Evolutionary conservation across 768 basidiomycete genomes (phyloP), one percentile per base, ranked within the genome.

Genomic region (Tubosaeta brunneosetosa): DNA sequence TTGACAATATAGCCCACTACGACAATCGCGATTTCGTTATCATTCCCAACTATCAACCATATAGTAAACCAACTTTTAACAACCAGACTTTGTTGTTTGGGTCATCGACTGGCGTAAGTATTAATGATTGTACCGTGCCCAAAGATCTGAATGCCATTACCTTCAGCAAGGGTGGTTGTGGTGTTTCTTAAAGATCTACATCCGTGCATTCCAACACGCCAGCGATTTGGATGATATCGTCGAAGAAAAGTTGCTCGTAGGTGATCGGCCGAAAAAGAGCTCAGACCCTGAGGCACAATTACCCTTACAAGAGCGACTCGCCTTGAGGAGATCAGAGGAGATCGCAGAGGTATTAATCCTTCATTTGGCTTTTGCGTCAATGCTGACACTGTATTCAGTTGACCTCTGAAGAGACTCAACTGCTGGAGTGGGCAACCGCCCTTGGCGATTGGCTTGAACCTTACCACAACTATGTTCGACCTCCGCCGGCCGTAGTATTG

Each of bases 1-100:
- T 48, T 26, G 22, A 17, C 36, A 17, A 59, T 55, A n/a, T 61
- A 88, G 85, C 75, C 51, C 88, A 93, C 57, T 77, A 85, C 50
- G 93, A 95, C 67, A 94, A 95, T 66, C 86, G 93, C 8, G 93
- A 95, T 70, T 85, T 87, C 60, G 75, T 77, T 36, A 83, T 93
- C 44, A 70, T 94, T 25, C 81, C 87, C 7, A 84, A 84, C 65
- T 88, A 90, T 59, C 92, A 94, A 60, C 88, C 89, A 0, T 71
- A 63, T 38, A 67, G 64, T 33, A 73, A 71, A 19, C 64, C 73
- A 10, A 70, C 77, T 6, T 77, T 92, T 50, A 77, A 85, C 57
- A 72, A 82, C 47, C 88, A 91, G 63, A 91, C 86, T 0, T 66
- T 80, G 17, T 68, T 91, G 9, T 83, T 91, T 46, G 79, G 74